These are phyloP conservation scores for Ogataea nakhonphanomensis DNA, from an alignment of 805 yeast genomes.

Conservation along the genomic window DNA sequence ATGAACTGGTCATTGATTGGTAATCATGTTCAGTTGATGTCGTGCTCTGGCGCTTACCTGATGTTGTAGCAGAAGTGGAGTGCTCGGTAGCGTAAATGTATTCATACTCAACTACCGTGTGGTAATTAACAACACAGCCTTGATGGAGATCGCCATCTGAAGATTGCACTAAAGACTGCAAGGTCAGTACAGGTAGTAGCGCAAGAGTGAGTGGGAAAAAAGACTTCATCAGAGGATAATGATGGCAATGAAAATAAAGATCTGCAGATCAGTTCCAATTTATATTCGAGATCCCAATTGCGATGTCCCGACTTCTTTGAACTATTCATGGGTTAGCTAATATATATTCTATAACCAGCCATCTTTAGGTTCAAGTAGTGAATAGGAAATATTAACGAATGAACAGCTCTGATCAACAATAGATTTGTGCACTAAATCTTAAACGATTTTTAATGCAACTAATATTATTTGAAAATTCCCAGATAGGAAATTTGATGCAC, in stretches of 20 bases:
- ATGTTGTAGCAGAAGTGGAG: background rate
- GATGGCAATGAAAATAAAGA: background rate
- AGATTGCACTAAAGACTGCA: no score
- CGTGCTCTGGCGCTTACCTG: background rate
- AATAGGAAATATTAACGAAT: no score
- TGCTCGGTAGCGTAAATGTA: constrained; percentile 14
- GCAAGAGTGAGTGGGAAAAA: background rate
- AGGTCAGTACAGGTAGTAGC: no score
- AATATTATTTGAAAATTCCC: no score
- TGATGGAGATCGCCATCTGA: background rate
- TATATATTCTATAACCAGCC: no score
- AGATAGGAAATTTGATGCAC: no score
- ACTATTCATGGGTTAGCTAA: no score
- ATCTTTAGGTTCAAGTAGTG: no score
- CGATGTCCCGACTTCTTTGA: no score
- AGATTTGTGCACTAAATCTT: no score
- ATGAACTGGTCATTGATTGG: background rate
- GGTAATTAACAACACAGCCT: constrained; percentile 17
- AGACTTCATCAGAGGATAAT: background rate
- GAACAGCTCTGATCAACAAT: no score
- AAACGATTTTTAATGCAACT: no score
- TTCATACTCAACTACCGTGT: constrained; percentile 16
- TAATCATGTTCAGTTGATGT: background rate
- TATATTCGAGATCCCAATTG: background rate
- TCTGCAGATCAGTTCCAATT: background rate